These are phyloP conservation scores for Lunasporangiospora selenospora DNA, from an alignment of 192 early-diverging fungal species.

Conservation along the genomic window DNA sequence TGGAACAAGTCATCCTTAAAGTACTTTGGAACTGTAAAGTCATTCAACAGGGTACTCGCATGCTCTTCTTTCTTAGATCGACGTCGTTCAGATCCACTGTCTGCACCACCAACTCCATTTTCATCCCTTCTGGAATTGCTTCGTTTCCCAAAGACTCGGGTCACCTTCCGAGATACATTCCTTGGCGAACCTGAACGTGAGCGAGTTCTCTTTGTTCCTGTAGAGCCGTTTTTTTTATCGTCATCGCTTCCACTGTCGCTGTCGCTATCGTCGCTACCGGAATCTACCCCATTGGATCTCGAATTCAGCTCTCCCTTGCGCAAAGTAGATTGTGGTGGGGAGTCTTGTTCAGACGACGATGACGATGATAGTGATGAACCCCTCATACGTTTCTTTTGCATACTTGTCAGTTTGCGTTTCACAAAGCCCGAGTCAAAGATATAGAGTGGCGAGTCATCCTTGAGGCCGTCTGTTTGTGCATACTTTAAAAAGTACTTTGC, in stretches of 20 bases:
- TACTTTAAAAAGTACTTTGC: constrained; percentile 70
- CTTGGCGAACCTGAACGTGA: constrained; percentile 26
- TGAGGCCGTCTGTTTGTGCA: constrained; percentile 48
- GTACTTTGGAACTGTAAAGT: constrained; percentile 73
- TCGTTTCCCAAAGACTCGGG: constrained; percentile 33
- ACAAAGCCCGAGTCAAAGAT: constrained; percentile 81
- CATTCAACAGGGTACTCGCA: constrained; percentile 57
- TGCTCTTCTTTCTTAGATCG: constrained; percentile 15
- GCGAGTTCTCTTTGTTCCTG: constrained; percentile 27
- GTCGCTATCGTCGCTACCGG: constrained; percentile 1
- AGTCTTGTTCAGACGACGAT: constrained; percentile 25
- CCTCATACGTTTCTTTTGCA: constrained; percentile 33
- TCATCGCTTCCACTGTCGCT: not conserved
- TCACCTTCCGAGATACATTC: constrained; percentile 13
- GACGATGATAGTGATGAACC: constrained; percentile 24
- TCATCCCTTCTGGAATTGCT: no score
- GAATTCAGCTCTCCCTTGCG: not conserved
- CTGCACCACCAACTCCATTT: not conserved
- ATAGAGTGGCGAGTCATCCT: constrained; percentile 81
- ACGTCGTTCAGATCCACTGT: not conserved
- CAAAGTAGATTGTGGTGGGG: no score
- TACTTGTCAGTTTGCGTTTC: constrained; percentile 40
- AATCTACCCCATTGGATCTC: no score
- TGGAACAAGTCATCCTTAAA: constrained; percentile 78
- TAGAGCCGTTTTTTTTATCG: not conserved